phyloP scores from a whole-genome alignment of 305 asterid species.

The Fraxinus sp. region DNA sequence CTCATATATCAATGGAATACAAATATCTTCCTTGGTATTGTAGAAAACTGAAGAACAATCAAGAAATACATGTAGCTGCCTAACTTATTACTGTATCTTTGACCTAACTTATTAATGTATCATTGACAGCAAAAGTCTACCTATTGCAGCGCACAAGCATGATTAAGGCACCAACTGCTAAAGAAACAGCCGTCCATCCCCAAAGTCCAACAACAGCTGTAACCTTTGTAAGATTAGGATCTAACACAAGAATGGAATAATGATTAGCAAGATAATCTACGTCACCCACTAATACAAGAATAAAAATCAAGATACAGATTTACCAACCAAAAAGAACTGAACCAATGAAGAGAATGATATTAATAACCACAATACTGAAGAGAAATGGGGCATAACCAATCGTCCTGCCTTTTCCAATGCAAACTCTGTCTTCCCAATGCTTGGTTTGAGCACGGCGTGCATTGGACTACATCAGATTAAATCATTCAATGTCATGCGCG shows the following conservation, averaged over 20 bases:
- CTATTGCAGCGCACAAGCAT: constrained; percentile 78
- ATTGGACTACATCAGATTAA: constrained; percentile 58
- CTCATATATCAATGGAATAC: constrained; percentile 3
- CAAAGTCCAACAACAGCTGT: constrained; percentile 92
- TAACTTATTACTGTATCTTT: constrained; percentile 1
- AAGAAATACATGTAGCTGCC: constrained; percentile 1
- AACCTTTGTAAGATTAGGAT: constrained; percentile 71
- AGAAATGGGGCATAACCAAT: constrained; percentile 85
- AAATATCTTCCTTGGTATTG: constrained; percentile 12
- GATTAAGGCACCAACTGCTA: constrained; percentile 65
- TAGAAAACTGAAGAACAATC: neutral
- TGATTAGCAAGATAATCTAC: constrained; percentile 33
- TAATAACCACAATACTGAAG: constrained; percentile 58
- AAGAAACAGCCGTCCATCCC: constrained; percentile 85
- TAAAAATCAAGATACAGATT: constrained; percentile 13
- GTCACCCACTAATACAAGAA: constrained; percentile 14
- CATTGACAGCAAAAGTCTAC: constrained; percentile 41
- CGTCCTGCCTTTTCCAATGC: constrained; percentile 49
- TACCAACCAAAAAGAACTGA: constrained; percentile 79
- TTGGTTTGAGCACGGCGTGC: constrained; percentile 51
- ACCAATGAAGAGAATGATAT: constrained; percentile 63
- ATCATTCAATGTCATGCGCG: constrained; percentile 32
- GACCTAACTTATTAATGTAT: neutral
- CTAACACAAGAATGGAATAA: constrained; percentile 47
- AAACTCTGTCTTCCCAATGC: constrained; percentile 55